Percentiles rank a stretch among this genome's conserved stretches.
These are phyloP conservation scores for Trapa incisa DNA, from an alignment of 345 rosid species.

Conservation along the genomic window DNA sequence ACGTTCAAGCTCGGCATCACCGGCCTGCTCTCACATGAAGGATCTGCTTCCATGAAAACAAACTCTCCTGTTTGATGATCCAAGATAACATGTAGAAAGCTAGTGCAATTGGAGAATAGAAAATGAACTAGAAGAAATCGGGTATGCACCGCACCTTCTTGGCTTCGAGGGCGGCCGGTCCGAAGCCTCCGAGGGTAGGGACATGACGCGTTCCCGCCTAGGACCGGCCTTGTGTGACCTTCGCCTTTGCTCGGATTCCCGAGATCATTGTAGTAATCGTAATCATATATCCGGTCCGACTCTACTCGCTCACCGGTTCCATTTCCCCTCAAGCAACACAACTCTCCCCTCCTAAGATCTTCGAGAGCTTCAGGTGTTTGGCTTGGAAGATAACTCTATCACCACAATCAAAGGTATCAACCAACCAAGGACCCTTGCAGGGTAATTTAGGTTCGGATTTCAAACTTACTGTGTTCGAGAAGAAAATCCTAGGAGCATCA, in stretches of 20 bases:
- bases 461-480: constrained; percentile 31
- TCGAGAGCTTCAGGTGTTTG: constrained; percentile 32
- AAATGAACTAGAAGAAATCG: background rate
- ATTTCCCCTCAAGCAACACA: constrained; percentile 30
- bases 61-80: background rate
- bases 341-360: constrained; percentile 35
- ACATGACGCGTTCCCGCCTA: constrained; percentile 31
- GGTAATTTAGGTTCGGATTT: background rate
- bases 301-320: constrained; percentile 31
- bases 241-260: constrained; percentile 30
- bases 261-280: constrained; percentile 44
- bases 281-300: constrained; percentile 48
- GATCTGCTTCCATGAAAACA: constrained; percentile 12
- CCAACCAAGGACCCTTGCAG: background rate
- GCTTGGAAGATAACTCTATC: constrained; percentile 37
- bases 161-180: constrained; percentile 25
- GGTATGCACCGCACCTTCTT: constrained; percentile 15
- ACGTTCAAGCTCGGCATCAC: constrained; percentile 22
- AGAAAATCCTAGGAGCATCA: constrained; percentile 31
- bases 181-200: constrained; percentile 51
- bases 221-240: constrained; percentile 24
- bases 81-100: background rate
- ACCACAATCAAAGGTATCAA: background rate
- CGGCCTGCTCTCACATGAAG: constrained; percentile 19
- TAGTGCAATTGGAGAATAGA: background rate